Evolutionary conservation across 768 basidiomycete genomes (phyloP).

Genomic region (Arthromyces matolae): DNA sequence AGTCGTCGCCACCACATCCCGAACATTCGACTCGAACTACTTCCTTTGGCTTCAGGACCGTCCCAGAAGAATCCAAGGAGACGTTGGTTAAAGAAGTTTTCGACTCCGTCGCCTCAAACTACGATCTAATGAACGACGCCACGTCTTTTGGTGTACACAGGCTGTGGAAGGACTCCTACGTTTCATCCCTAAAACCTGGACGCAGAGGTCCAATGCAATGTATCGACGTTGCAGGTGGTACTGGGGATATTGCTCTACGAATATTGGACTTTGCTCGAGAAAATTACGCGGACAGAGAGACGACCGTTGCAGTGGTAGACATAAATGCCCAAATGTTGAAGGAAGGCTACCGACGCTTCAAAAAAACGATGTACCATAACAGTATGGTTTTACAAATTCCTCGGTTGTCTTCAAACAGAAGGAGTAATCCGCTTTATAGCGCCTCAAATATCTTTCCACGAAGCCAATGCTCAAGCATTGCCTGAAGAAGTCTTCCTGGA

Average conservation of each 20-base stretch:
- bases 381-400: slow-evolving; percentile 48
- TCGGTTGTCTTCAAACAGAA: neutral
- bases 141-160: slow-evolving; percentile 95
- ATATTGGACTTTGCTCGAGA: slow-evolving; percentile 90
- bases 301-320: slow-evolving; percentile 85
- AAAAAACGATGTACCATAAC: slow-evolving; percentile 97
- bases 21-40: slow-evolving; percentile 43
- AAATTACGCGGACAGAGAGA: slow-evolving; percentile 85
- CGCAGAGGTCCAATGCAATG: slow-evolving; percentile 71
- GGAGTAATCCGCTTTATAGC: slow-evolving; percentile 47
- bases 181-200: slow-evolving; percentile 72
- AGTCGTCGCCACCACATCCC: slow-evolving; percentile 10
- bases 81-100: slow-evolving; percentile 89
- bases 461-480: slow-evolving; percentile 88
- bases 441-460: slow-evolving; percentile 88
- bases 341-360: slow-evolving; percentile 86
- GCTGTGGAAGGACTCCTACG: slow-evolving; percentile 93
- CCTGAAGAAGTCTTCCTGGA: slow-evolving; percentile 63
- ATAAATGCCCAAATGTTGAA: slow-evolving; percentile 95
- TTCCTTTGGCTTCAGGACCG: slow-evolving; percentile 91
- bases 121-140: slow-evolving; percentile 99
- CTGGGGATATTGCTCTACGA: slow-evolving; percentile 93
- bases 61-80: slow-evolving; percentile 87
- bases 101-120: slow-evolving; percentile 90
- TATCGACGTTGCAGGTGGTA: slow-evolving; percentile 96